Percentiles rank a stretch among this genome's conserved stretches.
Evolutionary conservation across 2,329 filamentous ascomycete genomes (phyloP).

Genomic region (Alternaria angustiovoidea): DNA sequence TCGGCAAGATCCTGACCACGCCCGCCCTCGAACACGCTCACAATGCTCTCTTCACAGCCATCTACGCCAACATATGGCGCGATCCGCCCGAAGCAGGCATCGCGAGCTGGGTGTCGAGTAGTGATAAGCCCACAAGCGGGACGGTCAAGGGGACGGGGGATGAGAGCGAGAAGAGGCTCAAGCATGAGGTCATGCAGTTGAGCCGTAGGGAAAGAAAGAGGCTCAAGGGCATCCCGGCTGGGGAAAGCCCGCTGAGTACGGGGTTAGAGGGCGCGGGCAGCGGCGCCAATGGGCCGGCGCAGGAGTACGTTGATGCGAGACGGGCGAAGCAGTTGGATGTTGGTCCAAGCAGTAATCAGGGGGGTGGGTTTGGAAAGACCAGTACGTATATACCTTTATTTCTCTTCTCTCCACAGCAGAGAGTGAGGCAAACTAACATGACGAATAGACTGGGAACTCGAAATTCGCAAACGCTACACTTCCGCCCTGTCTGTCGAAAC

Average conservation of each 20-base stretch:
- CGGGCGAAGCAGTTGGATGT: conserved; percentile 64
- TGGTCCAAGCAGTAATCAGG: conserved; percentile 70
- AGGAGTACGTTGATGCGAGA: conserved; percentile 50
- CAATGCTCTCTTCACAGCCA: conserved; percentile 67
- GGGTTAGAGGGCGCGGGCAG: conserved; percentile 15
- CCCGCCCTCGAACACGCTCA: conserved; percentile 65
- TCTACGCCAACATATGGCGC: conserved; percentile 66
- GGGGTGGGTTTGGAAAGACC: conserved; percentile 79
- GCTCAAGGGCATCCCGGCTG: conserved; percentile 63
- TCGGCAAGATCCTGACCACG: conserved; percentile 64
- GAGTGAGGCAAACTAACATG: neutral
- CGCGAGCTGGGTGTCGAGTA: conserved; percentile 70
- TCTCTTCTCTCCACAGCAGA: neutral
- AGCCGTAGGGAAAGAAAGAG: conserved; percentile 67
- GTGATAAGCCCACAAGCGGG: conserved; percentile 75
- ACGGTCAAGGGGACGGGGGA: conserved; percentile 72
- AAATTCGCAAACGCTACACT: conserved; percentile 71
- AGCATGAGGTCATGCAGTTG: conserved; percentile 70
- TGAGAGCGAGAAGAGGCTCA: conserved; percentile 68
- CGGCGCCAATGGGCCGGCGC: conserved; percentile 28
- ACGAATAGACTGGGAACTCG: conserved; percentile 65
- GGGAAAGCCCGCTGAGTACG: conserved; percentile 16
- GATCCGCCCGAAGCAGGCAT: conserved; percentile 69
- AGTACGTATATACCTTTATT: conserved; percentile 62
- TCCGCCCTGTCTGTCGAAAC: conserved; percentile 68